Conservation (phyloP, 148 eudicot species). For the Rhododendron griersonianum region DNA sequence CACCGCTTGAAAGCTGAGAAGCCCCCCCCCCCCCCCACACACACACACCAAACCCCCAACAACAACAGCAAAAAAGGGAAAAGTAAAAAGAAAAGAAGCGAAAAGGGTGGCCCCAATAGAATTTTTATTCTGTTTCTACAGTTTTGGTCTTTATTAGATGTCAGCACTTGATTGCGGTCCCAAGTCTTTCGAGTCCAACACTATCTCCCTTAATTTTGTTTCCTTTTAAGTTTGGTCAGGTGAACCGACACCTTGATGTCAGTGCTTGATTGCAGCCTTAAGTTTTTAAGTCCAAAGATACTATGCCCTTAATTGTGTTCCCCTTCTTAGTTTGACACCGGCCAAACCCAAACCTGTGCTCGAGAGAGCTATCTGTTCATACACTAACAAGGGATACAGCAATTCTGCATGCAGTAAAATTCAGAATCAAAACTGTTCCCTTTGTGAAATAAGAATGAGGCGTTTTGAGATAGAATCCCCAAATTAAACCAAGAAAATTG, state of each 20-base stretch:
- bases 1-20: neutral
- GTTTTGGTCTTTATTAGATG: neutral
- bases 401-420: neutral
- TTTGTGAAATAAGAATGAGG: neutral
- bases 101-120: neutral
- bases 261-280: neutral
- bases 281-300: neutral
- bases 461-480: neutral
- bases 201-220: neutral
- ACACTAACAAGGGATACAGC: neutral
- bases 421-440: neutral
- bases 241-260: neutral
- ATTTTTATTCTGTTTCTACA: neutral
- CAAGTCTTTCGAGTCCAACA: neutral
- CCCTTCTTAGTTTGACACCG: neutral
- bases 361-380: neutral
- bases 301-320: neutral
- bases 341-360: neutral
- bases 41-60: too few relatives aligned
- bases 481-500: neutral
- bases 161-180: neutral
- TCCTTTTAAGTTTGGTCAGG: neutral
- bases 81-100: neutral
- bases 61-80: neutral
- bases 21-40: neutral